A percentile compares a stretch with the other conserved stretches of the same genome.
phyloP scores from a whole-genome alignment of 2,329 filamentous ascomycete species.

The Botryotinia narcissicola region DNA sequence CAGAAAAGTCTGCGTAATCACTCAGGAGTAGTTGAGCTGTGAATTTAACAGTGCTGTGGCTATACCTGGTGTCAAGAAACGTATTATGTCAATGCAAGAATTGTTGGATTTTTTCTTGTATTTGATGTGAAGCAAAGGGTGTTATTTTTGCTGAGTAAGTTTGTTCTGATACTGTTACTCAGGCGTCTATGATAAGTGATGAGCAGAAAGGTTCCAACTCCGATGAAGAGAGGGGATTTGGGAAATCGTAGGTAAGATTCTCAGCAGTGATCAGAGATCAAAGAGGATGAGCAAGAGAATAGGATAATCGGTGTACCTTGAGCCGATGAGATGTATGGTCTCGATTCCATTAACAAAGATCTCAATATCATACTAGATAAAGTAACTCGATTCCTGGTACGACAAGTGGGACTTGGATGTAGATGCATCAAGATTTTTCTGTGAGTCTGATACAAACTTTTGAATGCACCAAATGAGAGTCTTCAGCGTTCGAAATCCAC shows the following conservation, averaged over 20 bases:
- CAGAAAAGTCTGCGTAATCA: not conserved
- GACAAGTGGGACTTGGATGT: no score
- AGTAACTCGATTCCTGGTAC: not conserved
- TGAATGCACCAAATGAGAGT: not conserved
- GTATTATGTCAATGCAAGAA: not conserved
- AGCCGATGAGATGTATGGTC: not conserved
- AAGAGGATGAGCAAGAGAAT: not conserved
- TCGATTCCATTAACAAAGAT: accelerated
- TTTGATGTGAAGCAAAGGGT: not conserved
- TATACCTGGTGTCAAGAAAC: accelerated
- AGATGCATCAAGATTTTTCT: not conserved
- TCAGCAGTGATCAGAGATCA: not conserved
- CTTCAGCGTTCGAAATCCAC: not conserved
- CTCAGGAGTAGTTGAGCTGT: not conserved
- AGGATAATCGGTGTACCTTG: not conserved
- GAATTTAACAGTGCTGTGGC: not conserved
- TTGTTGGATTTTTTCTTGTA: not conserved
- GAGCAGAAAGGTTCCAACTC: not conserved
- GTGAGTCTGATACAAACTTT: not conserved
- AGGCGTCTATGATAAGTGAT: not conserved
- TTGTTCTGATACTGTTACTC: not conserved
- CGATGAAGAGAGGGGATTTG: not conserved
- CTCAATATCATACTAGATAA: not conserved
- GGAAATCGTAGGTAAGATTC: not conserved
- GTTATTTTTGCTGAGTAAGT: not conserved